Percentiles rank a stretch among this genome's conserved stretches.
Conservation (phyloP, 2,329 filamentous ascomycete genomes). For the Myriosclerotinia duriaeana region DNA sequence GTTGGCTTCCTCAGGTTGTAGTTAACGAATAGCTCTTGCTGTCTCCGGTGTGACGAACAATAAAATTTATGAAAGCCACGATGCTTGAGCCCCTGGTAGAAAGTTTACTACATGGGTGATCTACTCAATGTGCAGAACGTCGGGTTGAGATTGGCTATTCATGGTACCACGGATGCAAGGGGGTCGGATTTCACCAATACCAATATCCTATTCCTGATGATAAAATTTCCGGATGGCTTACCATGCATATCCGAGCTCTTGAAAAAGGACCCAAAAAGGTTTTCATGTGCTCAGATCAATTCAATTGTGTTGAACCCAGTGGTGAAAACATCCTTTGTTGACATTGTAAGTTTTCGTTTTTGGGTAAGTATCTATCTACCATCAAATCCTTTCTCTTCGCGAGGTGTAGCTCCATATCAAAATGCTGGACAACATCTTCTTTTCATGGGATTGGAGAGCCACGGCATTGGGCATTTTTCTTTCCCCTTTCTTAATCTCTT, state of each 20-base stretch:
- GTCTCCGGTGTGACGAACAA: too few relatives aligned
- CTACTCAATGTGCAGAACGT: background rate
- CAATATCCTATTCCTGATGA: background rate
- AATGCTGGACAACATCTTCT: background rate
- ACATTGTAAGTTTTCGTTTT: background rate
- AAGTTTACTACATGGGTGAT: too few relatives aligned
- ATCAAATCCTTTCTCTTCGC: background rate
- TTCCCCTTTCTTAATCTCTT: constrained; percentile 19
- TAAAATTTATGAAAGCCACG: too few relatives aligned
- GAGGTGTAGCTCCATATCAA: background rate
- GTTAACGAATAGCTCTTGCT: too few relatives aligned
- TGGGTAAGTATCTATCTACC: background rate
- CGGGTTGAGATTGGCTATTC: background rate
- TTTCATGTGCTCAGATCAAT: too few relatives aligned
- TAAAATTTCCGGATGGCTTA: background rate
- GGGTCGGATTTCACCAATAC: background rate
- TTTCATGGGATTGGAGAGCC: constrained; percentile 22
- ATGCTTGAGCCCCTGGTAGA: too few relatives aligned
- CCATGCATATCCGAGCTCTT: too few relatives aligned
- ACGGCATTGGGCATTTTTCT: constrained; percentile 6
- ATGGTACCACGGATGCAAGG: background rate
- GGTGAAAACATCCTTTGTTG: background rate
- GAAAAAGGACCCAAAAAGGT: too few relatives aligned
- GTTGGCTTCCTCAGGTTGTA: too few relatives aligned
- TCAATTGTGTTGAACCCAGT: too few relatives aligned